phyloP scores from a whole-genome alignment of 2,329 filamentous ascomycete genomes.

The Aspergillus neoniger region DNA sequence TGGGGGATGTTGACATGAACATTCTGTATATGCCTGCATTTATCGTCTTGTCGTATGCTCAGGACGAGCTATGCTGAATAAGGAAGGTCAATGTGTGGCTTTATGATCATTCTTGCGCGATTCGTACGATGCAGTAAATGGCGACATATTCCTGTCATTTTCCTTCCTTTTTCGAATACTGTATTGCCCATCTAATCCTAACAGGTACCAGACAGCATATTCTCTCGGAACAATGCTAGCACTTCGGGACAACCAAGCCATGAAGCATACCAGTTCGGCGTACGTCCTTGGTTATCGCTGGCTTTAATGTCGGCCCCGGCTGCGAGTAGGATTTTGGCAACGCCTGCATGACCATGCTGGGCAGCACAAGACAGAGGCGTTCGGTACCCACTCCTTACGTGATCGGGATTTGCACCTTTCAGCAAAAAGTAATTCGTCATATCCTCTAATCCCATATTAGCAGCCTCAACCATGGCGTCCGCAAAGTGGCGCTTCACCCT shows the following conservation, averaged over 20 bases:
- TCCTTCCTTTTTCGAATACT: too few species aligned
- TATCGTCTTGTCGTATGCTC: too few species aligned
- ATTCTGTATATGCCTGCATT: too few species aligned
- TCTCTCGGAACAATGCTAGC: neutral
- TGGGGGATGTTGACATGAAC: too few species aligned
- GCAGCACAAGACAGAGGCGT: neutral
- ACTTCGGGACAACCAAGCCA: neutral
- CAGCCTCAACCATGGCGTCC: neutral
- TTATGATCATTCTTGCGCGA: too few species aligned
- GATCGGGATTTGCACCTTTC: neutral
- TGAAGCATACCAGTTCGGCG: neutral
- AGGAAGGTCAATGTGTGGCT: too few species aligned
- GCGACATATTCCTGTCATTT: too few species aligned
- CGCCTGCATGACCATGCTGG: neutral
- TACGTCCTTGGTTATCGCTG: neutral
- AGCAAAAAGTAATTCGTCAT: neutral
- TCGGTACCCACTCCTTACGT: neutral
- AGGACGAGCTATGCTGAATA: too few species aligned
- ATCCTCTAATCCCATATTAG: neutral
- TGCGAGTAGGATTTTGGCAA: neutral
- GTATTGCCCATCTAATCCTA: too few species aligned
- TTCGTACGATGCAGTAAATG: too few species aligned
- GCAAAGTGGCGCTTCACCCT: neutral
- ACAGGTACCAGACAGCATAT: too few species aligned
- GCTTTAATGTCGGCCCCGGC: neutral